Evolutionary conservation across 2,329 filamentous ascomycete species (phyloP).

Genomic region (Bertia moriformis): DNA sequence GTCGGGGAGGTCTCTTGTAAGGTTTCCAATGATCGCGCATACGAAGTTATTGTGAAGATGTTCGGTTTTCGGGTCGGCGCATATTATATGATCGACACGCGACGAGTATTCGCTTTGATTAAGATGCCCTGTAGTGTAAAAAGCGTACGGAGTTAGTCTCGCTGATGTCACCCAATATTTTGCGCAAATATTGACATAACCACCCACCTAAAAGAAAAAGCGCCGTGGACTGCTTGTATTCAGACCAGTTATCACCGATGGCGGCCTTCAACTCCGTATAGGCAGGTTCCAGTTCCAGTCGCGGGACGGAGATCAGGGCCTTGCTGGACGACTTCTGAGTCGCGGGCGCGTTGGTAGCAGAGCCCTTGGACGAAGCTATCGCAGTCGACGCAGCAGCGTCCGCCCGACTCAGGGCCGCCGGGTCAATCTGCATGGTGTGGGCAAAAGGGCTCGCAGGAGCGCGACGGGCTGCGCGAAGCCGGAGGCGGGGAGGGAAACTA

Average conservation of each 20-base stretch:
- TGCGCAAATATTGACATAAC: background rate
- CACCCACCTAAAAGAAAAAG: slow-evolving; percentile 7
- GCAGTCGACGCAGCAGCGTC: slow-evolving; percentile 5
- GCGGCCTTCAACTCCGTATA: slow-evolving; percentile 7
- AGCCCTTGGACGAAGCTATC: slow-evolving; percentile 5
- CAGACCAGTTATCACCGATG: slow-evolving; percentile 7
- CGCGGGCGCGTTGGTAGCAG: slow-evolving; percentile 4
- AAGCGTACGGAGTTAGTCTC: background rate
- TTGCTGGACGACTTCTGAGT: slow-evolving; percentile 2
- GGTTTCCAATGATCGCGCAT: slow-evolving; percentile 9
- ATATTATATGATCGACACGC: slow-evolving; percentile 6
- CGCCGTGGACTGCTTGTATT: slow-evolving; percentile 7
- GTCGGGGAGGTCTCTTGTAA: slow-evolving; percentile 10
- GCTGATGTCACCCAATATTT: background rate
- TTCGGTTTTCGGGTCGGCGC: slow-evolving; percentile 6
- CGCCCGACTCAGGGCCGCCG: slow-evolving; percentile 1
- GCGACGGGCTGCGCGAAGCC: slow-evolving; percentile 2
- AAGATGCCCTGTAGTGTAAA: slow-evolving; percentile 5
- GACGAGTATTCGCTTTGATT: slow-evolving; percentile 7
- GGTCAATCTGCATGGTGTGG: slow-evolving; percentile 4
- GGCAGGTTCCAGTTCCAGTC: slow-evolving; percentile 8
- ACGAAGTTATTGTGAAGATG: slow-evolving; percentile 10
- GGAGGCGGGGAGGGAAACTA: slow-evolving; percentile 1
- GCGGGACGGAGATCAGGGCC: slow-evolving; percentile 3
- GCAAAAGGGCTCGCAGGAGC: slow-evolving; percentile 5